Conservation (phyloP, 495 filamentous ascomycete species). For the Rhizodiscina lignyota region DNA sequence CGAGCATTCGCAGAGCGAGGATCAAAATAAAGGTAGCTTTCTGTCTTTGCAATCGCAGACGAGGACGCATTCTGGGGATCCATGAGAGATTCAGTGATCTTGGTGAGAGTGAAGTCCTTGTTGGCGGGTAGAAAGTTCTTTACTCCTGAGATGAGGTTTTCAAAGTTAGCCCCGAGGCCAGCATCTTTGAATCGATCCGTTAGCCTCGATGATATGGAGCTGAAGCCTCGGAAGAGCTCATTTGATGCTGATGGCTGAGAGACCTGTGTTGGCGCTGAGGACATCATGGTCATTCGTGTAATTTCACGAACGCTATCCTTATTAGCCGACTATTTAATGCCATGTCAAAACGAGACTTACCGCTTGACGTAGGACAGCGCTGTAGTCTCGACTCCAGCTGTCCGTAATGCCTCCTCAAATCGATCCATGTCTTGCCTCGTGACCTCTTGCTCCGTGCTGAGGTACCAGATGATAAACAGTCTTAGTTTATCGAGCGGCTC, state of each 20-base stretch:
- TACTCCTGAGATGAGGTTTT: constrained; percentile 90
- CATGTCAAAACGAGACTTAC: constrained; percentile 27
- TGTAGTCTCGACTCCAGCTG: constrained; percentile 53
- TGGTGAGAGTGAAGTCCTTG: constrained; percentile 88
- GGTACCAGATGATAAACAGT: constrained; percentile 83
- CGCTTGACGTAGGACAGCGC: constrained; percentile 73
- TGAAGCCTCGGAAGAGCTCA: constrained; percentile 78
- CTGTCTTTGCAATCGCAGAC: constrained; percentile 88
- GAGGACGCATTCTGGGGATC: constrained; percentile 79
- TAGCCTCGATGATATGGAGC: constrained; percentile 70
- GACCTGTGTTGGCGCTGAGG: constrained; percentile 57
- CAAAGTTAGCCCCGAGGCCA: constrained; percentile 78
- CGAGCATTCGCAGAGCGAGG: constrained; percentile 83
- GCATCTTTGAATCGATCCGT: constrained; percentile 90
- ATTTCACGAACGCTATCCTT: constrained; percentile 81
- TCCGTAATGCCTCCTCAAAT: constrained; percentile 73
- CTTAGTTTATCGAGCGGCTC: constrained; percentile 78
- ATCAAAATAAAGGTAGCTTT: constrained; percentile 98
- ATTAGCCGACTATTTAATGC: neutral
- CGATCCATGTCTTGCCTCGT: constrained; percentile 63
- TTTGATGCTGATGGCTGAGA: constrained; percentile 45
- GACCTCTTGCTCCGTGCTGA: constrained; percentile 86
- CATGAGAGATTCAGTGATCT: constrained; percentile 98
- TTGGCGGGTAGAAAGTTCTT: constrained; percentile 96
- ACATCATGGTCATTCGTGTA: constrained; percentile 98